Base-by-base conservation (phyloP, 257 asterid species). In the Voacanga thouarsii region DNA sequence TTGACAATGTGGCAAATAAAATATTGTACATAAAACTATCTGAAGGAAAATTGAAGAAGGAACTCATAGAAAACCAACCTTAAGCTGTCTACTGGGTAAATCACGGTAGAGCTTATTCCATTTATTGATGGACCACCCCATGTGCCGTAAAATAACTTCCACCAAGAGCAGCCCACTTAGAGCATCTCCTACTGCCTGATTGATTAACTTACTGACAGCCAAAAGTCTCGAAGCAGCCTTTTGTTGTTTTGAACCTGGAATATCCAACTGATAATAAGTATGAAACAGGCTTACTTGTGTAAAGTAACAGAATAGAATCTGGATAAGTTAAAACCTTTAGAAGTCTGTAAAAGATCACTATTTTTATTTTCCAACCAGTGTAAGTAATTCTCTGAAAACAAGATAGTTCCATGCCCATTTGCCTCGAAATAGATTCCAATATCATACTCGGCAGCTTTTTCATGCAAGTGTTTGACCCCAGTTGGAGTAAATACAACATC, bases 121-220 rank as follows among this genome's bases (percentile, higher is more conserved):
- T 84, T 75, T 83, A 63, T 85, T 72, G 71, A 93, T 86, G 70
- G 98, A 90, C 97, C 98, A 93, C 51, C 87, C 90, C 89, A 75
- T 79, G 41, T 96, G 89, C 79, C 80, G 87, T 82, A 93, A 82
- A 78, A 92, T 93, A 70, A 87, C 98, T 85, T 93, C 99, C 86
- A 96, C 99, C 51, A 96, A 77, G 76, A 96, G 90, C 80, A 96
- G 53, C 68, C 90, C 99, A 78, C 98, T 92, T 49, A 96, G 79
- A 30, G 98, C 97, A 30, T 96, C 99, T 68, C 98, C 97, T 71
- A 92, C 96, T 16, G 99, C 98, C 81, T 96, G 99, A 89, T 96
- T 96, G 78, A 93, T 90, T 82, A 96, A 81, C 83, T 85, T 89
- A 88, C 94, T 89, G 74, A 85, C 87, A 50, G 97, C 97, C 89